A percentile compares a stretch with the other conserved stretches of the same genome.
These are phyloP conservation scores for Lipomyces starkeyi DNA, from an alignment of 805 yeast species.

Conservation along the genomic window DNA sequence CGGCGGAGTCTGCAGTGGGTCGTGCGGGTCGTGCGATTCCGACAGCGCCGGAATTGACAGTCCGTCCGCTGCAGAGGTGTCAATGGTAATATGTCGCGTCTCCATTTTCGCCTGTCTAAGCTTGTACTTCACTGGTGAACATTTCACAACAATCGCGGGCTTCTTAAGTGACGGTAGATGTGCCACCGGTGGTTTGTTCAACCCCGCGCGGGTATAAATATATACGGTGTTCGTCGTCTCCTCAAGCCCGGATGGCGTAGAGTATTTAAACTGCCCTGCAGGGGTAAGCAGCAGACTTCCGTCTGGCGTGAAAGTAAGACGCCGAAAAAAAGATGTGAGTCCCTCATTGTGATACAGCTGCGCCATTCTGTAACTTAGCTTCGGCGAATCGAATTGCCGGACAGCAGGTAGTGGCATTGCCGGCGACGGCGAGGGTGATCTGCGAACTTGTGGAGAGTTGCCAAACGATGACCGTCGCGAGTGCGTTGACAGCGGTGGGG, in stretches of 20 bases:
- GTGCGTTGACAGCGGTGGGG: slow-evolving; percentile 46
- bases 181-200: slow-evolving; percentile 73
- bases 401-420: slow-evolving; percentile 57
- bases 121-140: slow-evolving; percentile 70
- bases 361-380: slow-evolving; percentile 38
- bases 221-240: slow-evolving; percentile 71
- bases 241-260: slow-evolving; percentile 44
- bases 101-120: slow-evolving; percentile 35
- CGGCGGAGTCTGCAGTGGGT: slow-evolving; percentile 3
- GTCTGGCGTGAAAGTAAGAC: slow-evolving; percentile 87
- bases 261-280: slow-evolving; percentile 64
- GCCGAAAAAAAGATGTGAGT: slow-evolving; percentile 85
- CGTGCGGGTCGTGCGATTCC: slow-evolving; percentile 6
- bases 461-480: slow-evolving; percentile 54
- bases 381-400: slow-evolving; percentile 49
- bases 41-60: slow-evolving; percentile 21
- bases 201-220: slow-evolving; percentile 73
- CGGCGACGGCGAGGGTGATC: slow-evolving; percentile 49
- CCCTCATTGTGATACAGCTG: slow-evolving; percentile 82
- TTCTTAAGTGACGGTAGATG: slow-evolving; percentile 78
- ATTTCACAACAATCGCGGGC: slow-evolving; percentile 83
- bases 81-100: slow-evolving; percentile 34
- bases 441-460: slow-evolving; percentile 47
- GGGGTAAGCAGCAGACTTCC: slow-evolving; percentile 82
- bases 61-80: slow-evolving; percentile 26